Conservation (phyloP, 1,139 yeast genomes). For the Magnusiomyces ingens region DNA sequence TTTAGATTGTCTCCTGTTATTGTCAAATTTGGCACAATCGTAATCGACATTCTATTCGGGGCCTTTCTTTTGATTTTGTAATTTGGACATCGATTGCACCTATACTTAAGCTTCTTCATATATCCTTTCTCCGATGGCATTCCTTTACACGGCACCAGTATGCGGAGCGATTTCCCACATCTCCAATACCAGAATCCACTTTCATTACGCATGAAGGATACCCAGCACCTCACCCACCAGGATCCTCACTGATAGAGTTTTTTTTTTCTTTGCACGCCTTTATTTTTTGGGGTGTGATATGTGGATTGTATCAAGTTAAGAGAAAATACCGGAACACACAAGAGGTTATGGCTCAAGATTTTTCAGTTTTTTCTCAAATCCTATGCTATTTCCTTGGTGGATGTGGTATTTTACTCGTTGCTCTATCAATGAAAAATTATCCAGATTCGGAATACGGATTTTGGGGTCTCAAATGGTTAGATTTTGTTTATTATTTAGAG, state of each 20-base stretch:
- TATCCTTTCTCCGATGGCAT: constrained; percentile 10
- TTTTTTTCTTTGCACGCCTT: constrained; percentile 4
- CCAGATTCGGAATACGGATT: not conserved
- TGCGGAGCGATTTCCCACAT: constrained; percentile 9
- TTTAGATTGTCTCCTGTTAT: constrained; percentile 6
- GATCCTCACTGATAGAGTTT: constrained; percentile 13
- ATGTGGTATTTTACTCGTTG: constrained; percentile 1
- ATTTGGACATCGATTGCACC: constrained; percentile 15
- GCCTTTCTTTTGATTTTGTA: constrained; percentile 16
- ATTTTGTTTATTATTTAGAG: constrained; percentile 20
- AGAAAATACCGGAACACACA: constrained; percentile 10
- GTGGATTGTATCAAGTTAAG: constrained; percentile 7
- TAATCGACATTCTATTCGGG: constrained; percentile 14
- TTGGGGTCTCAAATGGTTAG: constrained; percentile 16
- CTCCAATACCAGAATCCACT: constrained; percentile 6
- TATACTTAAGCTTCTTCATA: constrained; percentile 10
- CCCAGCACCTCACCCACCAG: constrained; percentile 12
- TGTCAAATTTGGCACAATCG: constrained; percentile 13
- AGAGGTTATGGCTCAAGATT: constrained; percentile 8
- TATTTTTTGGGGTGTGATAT: constrained; percentile 7
- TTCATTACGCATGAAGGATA: constrained; percentile 5
- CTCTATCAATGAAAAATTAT: not conserved
- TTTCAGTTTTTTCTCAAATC: constrained; percentile 5
- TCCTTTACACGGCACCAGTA: constrained; percentile 9
- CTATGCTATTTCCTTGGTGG: not conserved